Conservation (phyloP, 192 early-diverging fungal species). For the Geranomyces michiganensis region DNA sequence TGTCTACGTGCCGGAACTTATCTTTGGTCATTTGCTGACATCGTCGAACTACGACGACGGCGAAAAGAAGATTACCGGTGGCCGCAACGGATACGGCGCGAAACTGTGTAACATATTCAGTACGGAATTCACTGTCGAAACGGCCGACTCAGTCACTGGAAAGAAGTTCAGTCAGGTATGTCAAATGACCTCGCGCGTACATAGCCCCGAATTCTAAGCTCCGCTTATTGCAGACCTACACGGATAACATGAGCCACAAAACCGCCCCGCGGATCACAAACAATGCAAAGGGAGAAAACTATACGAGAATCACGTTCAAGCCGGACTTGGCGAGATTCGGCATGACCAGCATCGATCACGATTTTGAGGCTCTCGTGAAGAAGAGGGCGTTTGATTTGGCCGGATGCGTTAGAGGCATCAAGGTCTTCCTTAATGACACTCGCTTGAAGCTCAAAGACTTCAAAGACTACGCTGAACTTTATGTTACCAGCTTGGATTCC, state of each 20-base stretch:
- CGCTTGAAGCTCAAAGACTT: slow-evolving; percentile 84
- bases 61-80: slow-evolving; percentile 93
- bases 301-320: slow-evolving; percentile 90
- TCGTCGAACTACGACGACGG: slow-evolving; percentile 97
- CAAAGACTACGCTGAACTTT: slow-evolving; percentile 88
- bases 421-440: slow-evolving; percentile 84
- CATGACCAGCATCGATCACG: slow-evolving; percentile 84
- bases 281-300: slow-evolving; percentile 73
- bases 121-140: slow-evolving; percentile 92
- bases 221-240: slow-evolving; percentile 53
- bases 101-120: slow-evolving; percentile 98
- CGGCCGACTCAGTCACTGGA: slow-evolving; percentile 70
- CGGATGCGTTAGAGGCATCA: slow-evolving; percentile 79
- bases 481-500: slow-evolving; percentile 43
- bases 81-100: slow-evolving; percentile 83
- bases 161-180: slow-evolving; percentile 78
- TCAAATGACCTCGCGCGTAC: neutral
- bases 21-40: slow-evolving; percentile 95
- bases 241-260: slow-evolving; percentile 87
- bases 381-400: slow-evolving; percentile 95
- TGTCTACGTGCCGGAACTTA: slow-evolving; percentile 94
- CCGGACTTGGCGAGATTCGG: slow-evolving; percentile 91
- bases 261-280: slow-evolving; percentile 73
- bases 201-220: neutral
- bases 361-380: slow-evolving; percentile 82